These are phyloP conservation scores for Hypoxylon subgilvum DNA, from an alignment of 495 filamentous ascomycete species.

Conservation along the genomic window DNA sequence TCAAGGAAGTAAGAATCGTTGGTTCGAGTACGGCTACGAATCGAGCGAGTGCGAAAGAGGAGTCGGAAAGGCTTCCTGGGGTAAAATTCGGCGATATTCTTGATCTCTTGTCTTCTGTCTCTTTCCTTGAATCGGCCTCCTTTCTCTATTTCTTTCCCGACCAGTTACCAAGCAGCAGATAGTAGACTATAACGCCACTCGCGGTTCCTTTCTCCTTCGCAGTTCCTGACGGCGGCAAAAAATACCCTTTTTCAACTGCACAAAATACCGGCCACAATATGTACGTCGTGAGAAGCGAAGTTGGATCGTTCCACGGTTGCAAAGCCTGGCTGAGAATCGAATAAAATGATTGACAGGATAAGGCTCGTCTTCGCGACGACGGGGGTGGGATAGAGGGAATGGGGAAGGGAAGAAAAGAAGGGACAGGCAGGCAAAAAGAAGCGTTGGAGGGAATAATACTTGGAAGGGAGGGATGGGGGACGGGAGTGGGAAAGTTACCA, in stretches of 20 bases:
- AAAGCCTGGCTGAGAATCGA: slow-evolving; percentile 41
- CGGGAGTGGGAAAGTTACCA: slow-evolving; percentile 36
- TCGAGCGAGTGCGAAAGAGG: slow-evolving; percentile 14
- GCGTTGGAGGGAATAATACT: slow-evolving; percentile 34
- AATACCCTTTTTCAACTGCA: slow-evolving; percentile 18
- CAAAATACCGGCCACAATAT: slow-evolving; percentile 30
- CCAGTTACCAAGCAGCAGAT: slow-evolving; percentile 11
- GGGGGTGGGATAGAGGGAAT: slow-evolving; percentile 26
- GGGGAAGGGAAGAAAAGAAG: slow-evolving; percentile 21
- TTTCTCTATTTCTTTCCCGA: slow-evolving; percentile 19
- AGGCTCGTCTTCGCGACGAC: slow-evolving; percentile 38
- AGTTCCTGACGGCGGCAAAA: slow-evolving; percentile 37
- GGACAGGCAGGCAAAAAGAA: slow-evolving; percentile 10
- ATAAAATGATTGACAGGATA: slow-evolving; percentile 43
- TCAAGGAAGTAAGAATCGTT: slow-evolving; percentile 10
- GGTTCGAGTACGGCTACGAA: slow-evolving; percentile 22
- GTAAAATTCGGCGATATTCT: slow-evolving; percentile 1
- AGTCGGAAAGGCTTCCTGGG: background rate
- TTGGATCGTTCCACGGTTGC: slow-evolving; percentile 40
- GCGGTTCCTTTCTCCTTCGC: slow-evolving; percentile 25
- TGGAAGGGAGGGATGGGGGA: slow-evolving; percentile 44
- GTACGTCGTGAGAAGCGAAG: slow-evolving; percentile 41
- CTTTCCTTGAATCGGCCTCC: background rate
- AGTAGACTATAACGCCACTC: slow-evolving; percentile 2
- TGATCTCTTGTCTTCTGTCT: slow-evolving; percentile 11